Percentiles rank a stretch among this genome's conserved stretches.
phyloP scores from a whole-genome alignment of 2,329 filamentous ascomycete species.

The Fulvia fulva region DNA sequence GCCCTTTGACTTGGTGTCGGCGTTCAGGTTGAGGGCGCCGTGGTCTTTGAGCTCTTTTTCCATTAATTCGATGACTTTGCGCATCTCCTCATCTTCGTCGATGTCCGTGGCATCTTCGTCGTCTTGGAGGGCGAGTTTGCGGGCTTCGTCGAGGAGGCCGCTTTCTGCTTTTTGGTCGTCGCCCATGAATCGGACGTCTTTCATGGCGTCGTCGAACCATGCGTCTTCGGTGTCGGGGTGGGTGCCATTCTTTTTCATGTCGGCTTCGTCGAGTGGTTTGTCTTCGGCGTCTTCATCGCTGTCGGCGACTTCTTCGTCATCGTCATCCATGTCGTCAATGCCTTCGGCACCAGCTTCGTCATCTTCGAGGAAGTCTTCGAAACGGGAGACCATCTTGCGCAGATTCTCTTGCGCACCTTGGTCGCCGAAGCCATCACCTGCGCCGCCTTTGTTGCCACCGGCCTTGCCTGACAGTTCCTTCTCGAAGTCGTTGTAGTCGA shows the following conservation, averaged over 20 bases:
- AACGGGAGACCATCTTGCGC: constrained; percentile 87
- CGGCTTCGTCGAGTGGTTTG: constrained; percentile 39
- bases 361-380: constrained; percentile 86
- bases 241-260: constrained; percentile 69
- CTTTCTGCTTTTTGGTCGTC: constrained; percentile 35
- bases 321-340: constrained; percentile 64
- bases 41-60: constrained; percentile 67
- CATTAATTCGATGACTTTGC: constrained; percentile 63
- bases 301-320: constrained; percentile 56
- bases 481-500: constrained; percentile 86
- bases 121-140: constrained; percentile 36
- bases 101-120: constrained; percentile 42
- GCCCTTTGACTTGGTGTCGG: constrained; percentile 26
- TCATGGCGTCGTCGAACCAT: constrained; percentile 83
- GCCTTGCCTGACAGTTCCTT: constrained; percentile 60
- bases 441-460: constrained; percentile 8
- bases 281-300: constrained; percentile 47
- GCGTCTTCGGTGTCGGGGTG: constrained; percentile 66
- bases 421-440: constrained; percentile 54
- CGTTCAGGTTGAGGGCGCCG: constrained; percentile 56
- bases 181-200: constrained; percentile 78
- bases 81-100: constrained; percentile 58
- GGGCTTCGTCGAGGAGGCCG: constrained; percentile 34
- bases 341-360: constrained; percentile 77
- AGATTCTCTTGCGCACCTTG: constrained; percentile 68